phyloP scores from a whole-genome alignment of 2,329 filamentous ascomycete species.

The Colletotrichum camelliae region DNA sequence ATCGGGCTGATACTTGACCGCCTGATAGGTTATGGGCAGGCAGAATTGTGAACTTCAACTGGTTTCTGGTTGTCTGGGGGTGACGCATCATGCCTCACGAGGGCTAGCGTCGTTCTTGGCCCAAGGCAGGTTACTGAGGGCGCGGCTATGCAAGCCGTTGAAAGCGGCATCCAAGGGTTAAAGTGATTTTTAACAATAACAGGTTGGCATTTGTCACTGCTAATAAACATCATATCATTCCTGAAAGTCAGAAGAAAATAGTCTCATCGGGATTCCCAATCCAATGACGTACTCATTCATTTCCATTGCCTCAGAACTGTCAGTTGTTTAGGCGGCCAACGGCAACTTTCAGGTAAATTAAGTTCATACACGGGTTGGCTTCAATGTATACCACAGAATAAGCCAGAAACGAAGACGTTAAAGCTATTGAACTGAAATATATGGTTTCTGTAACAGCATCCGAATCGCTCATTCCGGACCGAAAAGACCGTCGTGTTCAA shows the following conservation, averaged over 20 bases:
- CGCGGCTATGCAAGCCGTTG: background rate
- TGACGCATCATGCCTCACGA: background rate
- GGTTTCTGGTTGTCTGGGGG: background rate
- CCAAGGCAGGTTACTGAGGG: background rate
- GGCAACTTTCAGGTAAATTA: background rate
- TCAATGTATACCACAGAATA: background rate
- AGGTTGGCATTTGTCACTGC: background rate
- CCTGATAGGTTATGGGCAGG: background rate
- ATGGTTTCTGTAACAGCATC: no score
- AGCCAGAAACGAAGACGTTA: fast-evolving
- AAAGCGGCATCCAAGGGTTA: background rate
- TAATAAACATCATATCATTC: fast-evolving
- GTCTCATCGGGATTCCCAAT: no score
- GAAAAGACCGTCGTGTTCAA: background rate
- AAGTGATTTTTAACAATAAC: fast-evolving
- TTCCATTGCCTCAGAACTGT: no score
- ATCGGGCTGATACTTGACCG: background rate
- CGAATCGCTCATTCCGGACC: background rate
- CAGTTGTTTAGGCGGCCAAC: no score
- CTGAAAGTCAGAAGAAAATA: fast-evolving
- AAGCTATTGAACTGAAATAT: no score
- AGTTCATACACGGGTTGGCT: fast-evolving
- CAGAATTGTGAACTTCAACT: background rate
- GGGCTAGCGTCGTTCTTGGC: background rate
- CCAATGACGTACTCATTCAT: no score